Base-by-base conservation (phyloP, 352 stramenopile genomes). In the Phytophthora hybrid region DNA sequence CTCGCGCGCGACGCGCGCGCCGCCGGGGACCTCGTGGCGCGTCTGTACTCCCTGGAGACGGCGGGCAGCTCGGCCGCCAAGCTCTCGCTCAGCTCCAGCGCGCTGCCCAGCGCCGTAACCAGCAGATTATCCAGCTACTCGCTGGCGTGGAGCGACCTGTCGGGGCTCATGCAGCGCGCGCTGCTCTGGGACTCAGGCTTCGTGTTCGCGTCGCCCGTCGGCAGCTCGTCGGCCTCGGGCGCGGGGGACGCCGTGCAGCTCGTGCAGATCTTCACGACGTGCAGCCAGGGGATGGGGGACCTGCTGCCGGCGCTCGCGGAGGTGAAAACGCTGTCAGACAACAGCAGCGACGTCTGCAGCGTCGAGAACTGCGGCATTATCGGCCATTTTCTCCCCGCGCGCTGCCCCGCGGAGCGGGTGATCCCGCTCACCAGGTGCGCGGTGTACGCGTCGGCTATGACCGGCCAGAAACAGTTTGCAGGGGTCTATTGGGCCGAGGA, bases 111-210 rank as follows among this genome's bases (percentile, higher is more conserved):
- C 21, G 55, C 65, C 34, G 65, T 91, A 10, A 56, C 46, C 11
- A 62, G 57, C 54, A 69, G 81, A 7, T 66, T 91, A 58, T 66
- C 54, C 9, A 73, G 60, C 55, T 69, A 73, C 39, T 57, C 73
- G 13, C 75, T 88, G 3, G 37, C 71, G 5, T 91, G 78, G 84
- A 69, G 52, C 53, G 13, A 59, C 4, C 73, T 93, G 53, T 87
- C 86, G 13, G 84, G 84, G 0, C 69, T 92, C 63, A 82, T 89
- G 64, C 86, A 93, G 66, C 86, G 86, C 65, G 86, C 86, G 52
- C 67, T 93, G 63, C 78, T 93, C 55, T 93, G 86, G 86, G 86
- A 93, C 76, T 78, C 81, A 0, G 86, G 84, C 31, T 89, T 87
- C 54, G 84, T 93, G 44, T 84, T 91, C 32, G 71, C 74, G 53